Percentiles rank a stretch among this genome's conserved stretches.
These are phyloP conservation scores for Begonia loranthoides DNA, from an alignment of 306 rosid genomes.

Conservation along the genomic window DNA sequence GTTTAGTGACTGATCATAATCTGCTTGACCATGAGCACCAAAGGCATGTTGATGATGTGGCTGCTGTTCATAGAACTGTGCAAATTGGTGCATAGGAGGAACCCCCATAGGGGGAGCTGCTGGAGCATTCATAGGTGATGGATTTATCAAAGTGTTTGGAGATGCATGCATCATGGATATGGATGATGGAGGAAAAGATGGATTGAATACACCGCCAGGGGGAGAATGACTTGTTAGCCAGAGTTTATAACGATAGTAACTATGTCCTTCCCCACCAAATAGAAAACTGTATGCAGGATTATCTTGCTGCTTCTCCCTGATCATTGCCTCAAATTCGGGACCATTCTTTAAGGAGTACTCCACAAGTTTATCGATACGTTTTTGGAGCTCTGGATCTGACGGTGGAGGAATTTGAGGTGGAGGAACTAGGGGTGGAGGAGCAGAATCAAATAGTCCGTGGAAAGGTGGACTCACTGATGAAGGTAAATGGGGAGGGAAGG, in stretches of 20 bases:
- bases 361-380: constrained; percentile 79
- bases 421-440: constrained; percentile 52
- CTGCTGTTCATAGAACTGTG: constrained; percentile 57
- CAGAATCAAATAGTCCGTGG: constrained; percentile 33
- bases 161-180: constrained; percentile 61
- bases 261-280: constrained; percentile 90
- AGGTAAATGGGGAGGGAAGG: constrained; percentile 51
- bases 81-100: constrained; percentile 35
- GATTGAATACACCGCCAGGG: constrained; percentile 57
- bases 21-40: constrained; percentile 59
- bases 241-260: constrained; percentile 71
- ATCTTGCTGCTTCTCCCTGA: constrained; percentile 84
- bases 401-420: constrained; percentile 65
- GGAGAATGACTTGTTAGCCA: constrained; percentile 58
- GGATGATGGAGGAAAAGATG: constrained; percentile 45
- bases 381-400: constrained; percentile 84
- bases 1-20: constrained; percentile 67
- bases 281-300: constrained; percentile 87
- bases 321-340: constrained; percentile 93
- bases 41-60: constrained; percentile 56
- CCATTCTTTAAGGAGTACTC: constrained; percentile 88
- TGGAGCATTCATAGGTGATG: constrained; percentile 46
- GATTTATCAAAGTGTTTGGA: constrained; percentile 65
- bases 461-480: constrained; percentile 52
- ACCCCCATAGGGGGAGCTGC: constrained; percentile 36